A percentile compares a stretch with the other conserved stretches of the same genome.
Conservation (phyloP, 805 yeast species). For the Saccharomycopsis guyanensis region DNA sequence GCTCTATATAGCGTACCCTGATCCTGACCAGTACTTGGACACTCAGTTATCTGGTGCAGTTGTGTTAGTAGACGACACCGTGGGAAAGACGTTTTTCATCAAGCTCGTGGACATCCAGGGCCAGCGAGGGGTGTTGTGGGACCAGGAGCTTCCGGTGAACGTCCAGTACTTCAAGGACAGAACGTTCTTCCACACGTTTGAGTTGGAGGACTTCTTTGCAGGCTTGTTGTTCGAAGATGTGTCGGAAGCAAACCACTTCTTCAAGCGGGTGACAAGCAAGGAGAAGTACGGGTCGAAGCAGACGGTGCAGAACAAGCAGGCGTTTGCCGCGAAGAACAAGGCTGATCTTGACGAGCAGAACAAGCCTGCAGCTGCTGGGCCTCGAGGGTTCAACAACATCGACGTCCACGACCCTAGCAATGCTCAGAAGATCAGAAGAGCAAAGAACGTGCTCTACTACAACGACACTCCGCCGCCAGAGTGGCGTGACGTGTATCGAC, state of each 20-base stretch:
- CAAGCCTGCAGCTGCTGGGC: constrained; percentile 38
- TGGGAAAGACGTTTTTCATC: constrained; percentile 88
- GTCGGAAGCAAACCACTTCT: constrained; percentile 9
- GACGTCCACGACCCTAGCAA: constrained; percentile 34
- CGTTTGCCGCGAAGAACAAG: constrained; percentile 66
- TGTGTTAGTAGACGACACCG: constrained; percentile 80
- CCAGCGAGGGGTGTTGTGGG: constrained; percentile 84
- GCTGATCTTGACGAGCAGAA: constrained; percentile 23
- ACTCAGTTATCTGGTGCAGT: constrained; percentile 90
- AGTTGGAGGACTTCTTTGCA: constrained; percentile 79
- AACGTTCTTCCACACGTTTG: constrained; percentile 90
- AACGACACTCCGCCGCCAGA: constrained; percentile 78
- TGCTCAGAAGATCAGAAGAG: constrained; percentile 46
- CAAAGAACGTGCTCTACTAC: constrained; percentile 58
- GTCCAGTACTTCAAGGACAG: constrained; percentile 91
- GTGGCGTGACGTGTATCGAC: constrained; percentile 70
- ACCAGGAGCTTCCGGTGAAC: constrained; percentile 85
- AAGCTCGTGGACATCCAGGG: constrained; percentile 83
- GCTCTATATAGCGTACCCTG: constrained; percentile 84
- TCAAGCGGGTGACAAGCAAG: constrained; percentile 9
- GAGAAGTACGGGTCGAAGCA: constrained; percentile 79
- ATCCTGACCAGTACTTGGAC: constrained; percentile 69
- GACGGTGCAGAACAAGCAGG: constrained; percentile 80
- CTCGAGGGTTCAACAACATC: constrained; percentile 44
- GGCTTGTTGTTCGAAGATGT: constrained; percentile 59